A percentile compares a stretch with the other conserved stretches of the same genome.
Evolutionary conservation across 2,329 filamentous ascomycete genomes (phyloP).

Genomic region (Escovopsis sp.): DNA sequence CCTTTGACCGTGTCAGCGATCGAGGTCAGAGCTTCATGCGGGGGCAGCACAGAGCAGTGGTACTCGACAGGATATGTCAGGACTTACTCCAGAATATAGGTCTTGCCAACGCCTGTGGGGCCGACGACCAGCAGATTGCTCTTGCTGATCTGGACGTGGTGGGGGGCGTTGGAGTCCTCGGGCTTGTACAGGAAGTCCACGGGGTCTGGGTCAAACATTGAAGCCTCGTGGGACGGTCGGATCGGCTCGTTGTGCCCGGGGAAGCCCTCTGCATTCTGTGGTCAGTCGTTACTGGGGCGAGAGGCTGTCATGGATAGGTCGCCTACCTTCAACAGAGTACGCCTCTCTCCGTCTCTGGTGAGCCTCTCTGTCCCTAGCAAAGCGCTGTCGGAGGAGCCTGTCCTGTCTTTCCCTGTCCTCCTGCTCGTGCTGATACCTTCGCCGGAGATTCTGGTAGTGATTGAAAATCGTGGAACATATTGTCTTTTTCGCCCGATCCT

Average conservation of each 20-base stretch:
- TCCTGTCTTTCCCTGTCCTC: constrained; percentile 42
- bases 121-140: constrained; percentile 86
- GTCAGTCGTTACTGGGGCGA: background rate
- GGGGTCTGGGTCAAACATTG: constrained; percentile 16
- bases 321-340: constrained; percentile 67
- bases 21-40: background rate
- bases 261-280: constrained; percentile 34
- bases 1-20: constrained; percentile 37
- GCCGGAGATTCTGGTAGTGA: constrained; percentile 79
- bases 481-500: constrained; percentile 87
- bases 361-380: constrained; percentile 50
- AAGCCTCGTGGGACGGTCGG: constrained; percentile 25
- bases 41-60: too few relatives aligned
- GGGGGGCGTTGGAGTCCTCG: constrained; percentile 29
- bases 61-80: too few relatives aligned
- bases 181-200: constrained; percentile 32
- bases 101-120: constrained; percentile 91
- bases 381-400: constrained; percentile 55
- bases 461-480: constrained; percentile 91
- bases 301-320: background rate
- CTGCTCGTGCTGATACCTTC: constrained; percentile 65
- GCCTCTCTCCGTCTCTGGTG: constrained; percentile 40
- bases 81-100: constrained; percentile 64
- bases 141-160: constrained; percentile 71
- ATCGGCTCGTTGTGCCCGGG: constrained; percentile 35